phyloP scores from a whole-genome alignment of 805 yeast species.

The Brettanomyces custersianus region DNA sequence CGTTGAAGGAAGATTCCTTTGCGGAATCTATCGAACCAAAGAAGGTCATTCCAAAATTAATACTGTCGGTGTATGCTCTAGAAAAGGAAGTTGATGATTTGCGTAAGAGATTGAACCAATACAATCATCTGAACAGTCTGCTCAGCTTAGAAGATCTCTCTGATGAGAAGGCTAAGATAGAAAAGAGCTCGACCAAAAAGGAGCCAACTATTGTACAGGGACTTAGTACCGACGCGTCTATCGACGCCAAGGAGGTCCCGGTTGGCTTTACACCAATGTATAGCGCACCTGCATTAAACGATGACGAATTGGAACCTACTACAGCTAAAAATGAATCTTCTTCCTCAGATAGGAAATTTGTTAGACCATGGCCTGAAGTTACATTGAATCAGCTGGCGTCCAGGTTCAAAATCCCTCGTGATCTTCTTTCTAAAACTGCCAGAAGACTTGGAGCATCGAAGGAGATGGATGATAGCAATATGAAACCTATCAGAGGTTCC shows the following conservation, averaged over 20 bases:
- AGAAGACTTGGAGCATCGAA: background rate
- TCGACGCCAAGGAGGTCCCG: background rate
- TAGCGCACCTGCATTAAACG: conserved; percentile 17
- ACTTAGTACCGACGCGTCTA: conserved; percentile 4
- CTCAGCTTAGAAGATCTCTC: conserved; percentile 12
- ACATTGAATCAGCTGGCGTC: conserved; percentile 21
- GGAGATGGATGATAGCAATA: conserved; percentile 1
- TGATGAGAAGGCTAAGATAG: conserved; percentile 2
- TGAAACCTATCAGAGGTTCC: conserved; percentile 2
- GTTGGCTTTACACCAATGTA: conserved; percentile 19
- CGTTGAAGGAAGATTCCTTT: conserved; percentile 4
- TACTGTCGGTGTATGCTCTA: conserved; percentile 11
- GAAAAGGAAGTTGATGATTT: conserved; percentile 13
- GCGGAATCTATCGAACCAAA: conserved; percentile 12
- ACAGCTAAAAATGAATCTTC: conserved; percentile 7
- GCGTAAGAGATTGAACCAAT: conserved; percentile 11
- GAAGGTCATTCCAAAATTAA: conserved; percentile 16
- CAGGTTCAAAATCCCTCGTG: conserved; percentile 18
- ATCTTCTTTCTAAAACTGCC: conserved; percentile 2
- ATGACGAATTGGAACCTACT: conserved; percentile 9
- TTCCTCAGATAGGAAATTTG: conserved; percentile 10
- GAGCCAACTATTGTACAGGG: conserved; percentile 11
- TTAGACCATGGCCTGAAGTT: conserved; percentile 22
- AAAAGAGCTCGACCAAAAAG: background rate
- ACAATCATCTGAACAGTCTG: conserved; percentile 12